Evolutionary conservation across 2,329 filamentous ascomycete species (phyloP).

Genomic region (Sclerotinia subarctica): DNA sequence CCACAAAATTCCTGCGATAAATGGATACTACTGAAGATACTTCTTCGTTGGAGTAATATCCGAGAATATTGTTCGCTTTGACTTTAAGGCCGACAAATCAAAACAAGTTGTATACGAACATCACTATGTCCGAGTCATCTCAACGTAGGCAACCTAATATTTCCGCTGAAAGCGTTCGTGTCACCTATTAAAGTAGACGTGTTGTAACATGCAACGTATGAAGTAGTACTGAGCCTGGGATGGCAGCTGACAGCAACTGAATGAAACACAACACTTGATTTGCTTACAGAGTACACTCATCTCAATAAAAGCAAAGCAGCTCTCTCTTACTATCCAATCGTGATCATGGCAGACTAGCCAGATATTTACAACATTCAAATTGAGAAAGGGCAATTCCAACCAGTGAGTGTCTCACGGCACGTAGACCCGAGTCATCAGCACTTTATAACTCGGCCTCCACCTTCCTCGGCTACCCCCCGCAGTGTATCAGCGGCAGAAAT

Average conservation of each 20-base stretch:
- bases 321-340: neutral
- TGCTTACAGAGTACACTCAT: neutral
- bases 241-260: neutral
- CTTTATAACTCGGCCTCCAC: neutral
- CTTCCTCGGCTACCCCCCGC: neutral
- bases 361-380: no score
- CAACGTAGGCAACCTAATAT: neutral
- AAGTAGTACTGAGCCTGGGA: neutral
- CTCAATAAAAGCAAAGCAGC: neutral
- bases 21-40: neutral
- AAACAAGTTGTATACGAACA: neutral
- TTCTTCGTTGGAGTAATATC: neutral
- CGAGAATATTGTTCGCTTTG: neutral
- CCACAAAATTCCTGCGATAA: neutral
- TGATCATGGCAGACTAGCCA: neutral
- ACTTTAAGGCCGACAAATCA: neutral
- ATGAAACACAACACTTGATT: neutral
- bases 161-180: neutral
- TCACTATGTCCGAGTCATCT: neutral
- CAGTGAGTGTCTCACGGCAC: neutral
- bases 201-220: neutral
- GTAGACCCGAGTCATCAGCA: constrained; percentile 5
- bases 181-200: neutral
- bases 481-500: neutral
- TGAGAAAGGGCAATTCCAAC: neutral